Evolutionary conservation across 2,329 filamentous ascomycete genomes (phyloP), one percentile per base, ranked within the genome.

Genomic region (Scedosporium dehoogii): DNA sequence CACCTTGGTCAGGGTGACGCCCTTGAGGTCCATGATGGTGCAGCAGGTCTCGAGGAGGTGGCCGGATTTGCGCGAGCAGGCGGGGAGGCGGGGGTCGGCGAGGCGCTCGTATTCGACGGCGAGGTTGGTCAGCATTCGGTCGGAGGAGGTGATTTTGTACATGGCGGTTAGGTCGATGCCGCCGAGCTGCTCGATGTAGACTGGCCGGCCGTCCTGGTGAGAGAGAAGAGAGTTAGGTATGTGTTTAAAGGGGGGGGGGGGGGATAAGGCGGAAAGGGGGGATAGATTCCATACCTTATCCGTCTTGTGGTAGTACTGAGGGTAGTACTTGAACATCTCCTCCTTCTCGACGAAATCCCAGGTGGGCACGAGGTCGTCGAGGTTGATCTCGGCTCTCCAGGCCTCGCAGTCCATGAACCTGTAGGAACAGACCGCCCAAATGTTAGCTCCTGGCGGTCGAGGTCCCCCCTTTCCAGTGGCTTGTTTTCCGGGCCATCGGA

Each of bases 291-390:
- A 62, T 74, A 88, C 86, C 78, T 91, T 92, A 78, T 94, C 91
- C 12, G 87, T 93, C 81, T 97, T 97, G 85, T 99, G 94, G 81
- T 99, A 99, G 81, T 94, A 99, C 79, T 99, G 94, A 58, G 91
- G 91, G 79, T 99, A 99, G 82, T 90, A 96, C 77, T 93, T 81
- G 76, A 90, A 90, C 64, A 99, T 84, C 73, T 93, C 75, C 62
- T 84, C 71, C 76, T 93, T 94, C 83, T 97, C 92, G 66, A 82
- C 82, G 79, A 96, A 97, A 64, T 94, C 86, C 81, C 96, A 96
- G 69, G 79, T 88, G 66, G 85, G 85, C 62, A 93, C 85, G 44
- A 91, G 83, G 66, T 92, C 83, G 76, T 97, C 91, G 38, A 96
- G 89, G 66, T 89, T 86, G 68, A 89, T 94, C 63, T 92, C 86